Evolutionary conservation across 768 basidiomycete genomes (phyloP), one percentile per base, ranked within the genome.

Genomic region (Mycena venus): DNA sequence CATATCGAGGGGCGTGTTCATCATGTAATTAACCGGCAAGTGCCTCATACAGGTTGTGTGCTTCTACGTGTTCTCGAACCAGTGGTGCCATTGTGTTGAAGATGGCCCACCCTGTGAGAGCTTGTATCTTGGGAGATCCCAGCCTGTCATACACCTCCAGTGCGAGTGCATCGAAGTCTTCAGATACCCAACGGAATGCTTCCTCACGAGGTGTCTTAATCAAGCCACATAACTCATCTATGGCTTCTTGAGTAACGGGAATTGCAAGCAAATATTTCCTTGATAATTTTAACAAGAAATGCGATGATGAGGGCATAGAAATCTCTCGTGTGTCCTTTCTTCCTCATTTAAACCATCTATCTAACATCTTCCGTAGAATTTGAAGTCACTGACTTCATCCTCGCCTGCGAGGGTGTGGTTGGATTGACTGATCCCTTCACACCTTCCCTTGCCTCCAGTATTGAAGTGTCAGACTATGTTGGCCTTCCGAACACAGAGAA

Each of bases 101-200:
- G 42, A 44, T 44, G 42, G 42, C 42, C 42, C 42, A 44, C 7
- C 42, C 42, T 4, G 42, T 44, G 9, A 44, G 42, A 17, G 42
- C 9, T 44, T 44, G 11, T 17, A 44, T 44, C 4, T 17, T 44
- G 11, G 42, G 42, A 44, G 42, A 44, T 44, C 42, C 42, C 7
- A 44, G 4, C 42, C 42, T 17, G 7, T 44, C 17, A 19, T 44
- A 44, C 42, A 44, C 42, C 42, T 4, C 19, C 12, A 44, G 4
- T 44, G 83, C 44, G 80, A 83, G 32, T 58, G 47, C 21, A 60
- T 82, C 6, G 77, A 79, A 68, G 11, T 42, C 66, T 31, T 66
- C 64, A 25, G 64, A 55, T 12, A 66, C 64, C 64, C 64, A 66
- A 31, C 51, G 64, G 51, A 29, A 55, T 49, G 49, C 64, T 66